A percentile compares a stretch with the other conserved stretches of the same genome.
Evolutionary conservation across 768 basidiomycete species (phyloP).

Genomic region (Clitopilus passeckerianus): DNA sequence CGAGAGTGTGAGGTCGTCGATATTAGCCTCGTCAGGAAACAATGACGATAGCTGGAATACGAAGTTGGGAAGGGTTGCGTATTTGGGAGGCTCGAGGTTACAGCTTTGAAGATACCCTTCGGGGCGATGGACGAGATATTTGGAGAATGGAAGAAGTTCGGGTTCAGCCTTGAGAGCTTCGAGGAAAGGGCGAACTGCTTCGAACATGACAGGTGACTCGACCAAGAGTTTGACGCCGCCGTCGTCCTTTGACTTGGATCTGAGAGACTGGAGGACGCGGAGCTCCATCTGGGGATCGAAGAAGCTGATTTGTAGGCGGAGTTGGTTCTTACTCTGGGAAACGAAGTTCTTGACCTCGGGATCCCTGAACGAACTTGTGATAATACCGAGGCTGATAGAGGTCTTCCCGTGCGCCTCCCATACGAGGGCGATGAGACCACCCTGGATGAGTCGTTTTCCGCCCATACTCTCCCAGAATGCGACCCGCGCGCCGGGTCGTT

Average conservation of each 20-base stretch:
- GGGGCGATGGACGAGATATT: slow-evolving; percentile 45
- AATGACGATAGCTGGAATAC: slow-evolving; percentile 50
- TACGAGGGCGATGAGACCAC: slow-evolving; percentile 60
- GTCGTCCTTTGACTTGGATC: slow-evolving; percentile 9
- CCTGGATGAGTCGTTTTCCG: slow-evolving; percentile 54
- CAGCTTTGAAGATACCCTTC: slow-evolving; percentile 24
- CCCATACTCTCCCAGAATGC: slow-evolving; percentile 60
- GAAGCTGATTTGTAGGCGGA: slow-evolving; percentile 52
- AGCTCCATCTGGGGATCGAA: slow-evolving; percentile 58
- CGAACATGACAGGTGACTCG: slow-evolving; percentile 64
- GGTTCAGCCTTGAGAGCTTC: slow-evolving; percentile 56
- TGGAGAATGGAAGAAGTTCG: slow-evolving; percentile 49
- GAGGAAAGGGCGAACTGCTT: slow-evolving; percentile 64
- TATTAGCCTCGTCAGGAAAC: slow-evolving; percentile 34
- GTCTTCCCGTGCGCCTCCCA: slow-evolving; percentile 29
- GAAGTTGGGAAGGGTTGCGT: slow-evolving; percentile 51
- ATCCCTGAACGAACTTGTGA: slow-evolving; percentile 38
- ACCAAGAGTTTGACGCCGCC: slow-evolving; percentile 36
- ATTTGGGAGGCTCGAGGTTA: slow-evolving; percentile 46
- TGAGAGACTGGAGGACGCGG: slow-evolving; percentile 27
- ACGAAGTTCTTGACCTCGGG: slow-evolving; percentile 34
- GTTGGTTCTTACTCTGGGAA: slow-evolving; percentile 19
- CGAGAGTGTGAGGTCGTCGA: slow-evolving; percentile 33
- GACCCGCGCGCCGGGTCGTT: slow-evolving; percentile 29
- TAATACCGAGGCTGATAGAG: slow-evolving; percentile 50